These are phyloP conservation scores for Parafenestella ontariensis DNA, from an alignment of 2,329 filamentous ascomycete species.

Conservation along the genomic window DNA sequence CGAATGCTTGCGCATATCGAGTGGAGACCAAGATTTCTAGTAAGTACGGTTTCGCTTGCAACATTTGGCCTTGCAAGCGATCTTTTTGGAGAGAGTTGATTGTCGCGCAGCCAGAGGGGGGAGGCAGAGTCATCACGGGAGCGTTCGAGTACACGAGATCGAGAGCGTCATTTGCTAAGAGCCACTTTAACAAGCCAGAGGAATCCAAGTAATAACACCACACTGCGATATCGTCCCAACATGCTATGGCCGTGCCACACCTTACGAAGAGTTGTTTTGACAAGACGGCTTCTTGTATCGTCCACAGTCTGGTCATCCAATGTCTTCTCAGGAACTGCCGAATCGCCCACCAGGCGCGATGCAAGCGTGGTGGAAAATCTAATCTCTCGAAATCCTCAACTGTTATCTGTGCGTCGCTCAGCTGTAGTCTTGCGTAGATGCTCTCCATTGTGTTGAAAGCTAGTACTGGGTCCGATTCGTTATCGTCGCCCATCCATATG, in stretches of 20 bases:
- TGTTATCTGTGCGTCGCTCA: conserved; percentile 18
- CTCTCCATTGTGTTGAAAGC: conserved; percentile 26
- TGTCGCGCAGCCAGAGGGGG: conserved; percentile 7
- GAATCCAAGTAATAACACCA: conserved; percentile 21
- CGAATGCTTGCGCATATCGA: conserved; percentile 29
- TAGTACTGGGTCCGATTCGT: conserved; percentile 14
- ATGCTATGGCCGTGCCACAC: conserved; percentile 21
- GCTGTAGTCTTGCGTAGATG: conserved; percentile 17
- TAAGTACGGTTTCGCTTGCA: conserved; percentile 9
- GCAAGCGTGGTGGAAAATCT: conserved; percentile 13
- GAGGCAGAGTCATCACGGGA: not conserved
- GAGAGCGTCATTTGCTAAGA: conserved; percentile 6
- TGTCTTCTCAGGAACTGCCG: conserved; percentile 20
- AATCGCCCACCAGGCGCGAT: conserved; percentile 23
- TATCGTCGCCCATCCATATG: conserved; percentile 37
- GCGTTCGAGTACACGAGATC: conserved; percentile 1
- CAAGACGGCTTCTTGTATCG: conserved; percentile 31
- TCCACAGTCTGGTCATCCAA: conserved; percentile 35
- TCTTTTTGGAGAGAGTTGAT: conserved; percentile 18
- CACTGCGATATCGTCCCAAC: conserved; percentile 30
- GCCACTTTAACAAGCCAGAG: conserved; percentile 18
- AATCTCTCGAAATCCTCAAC: conserved; percentile 25
- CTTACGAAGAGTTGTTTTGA: conserved; percentile 23
- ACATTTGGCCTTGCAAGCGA: conserved; percentile 8
- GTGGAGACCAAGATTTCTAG: conserved; percentile 23